Evolutionary conservation across 768 basidiomycete genomes (phyloP).

Genomic region (Scleroderma citrinum): DNA sequence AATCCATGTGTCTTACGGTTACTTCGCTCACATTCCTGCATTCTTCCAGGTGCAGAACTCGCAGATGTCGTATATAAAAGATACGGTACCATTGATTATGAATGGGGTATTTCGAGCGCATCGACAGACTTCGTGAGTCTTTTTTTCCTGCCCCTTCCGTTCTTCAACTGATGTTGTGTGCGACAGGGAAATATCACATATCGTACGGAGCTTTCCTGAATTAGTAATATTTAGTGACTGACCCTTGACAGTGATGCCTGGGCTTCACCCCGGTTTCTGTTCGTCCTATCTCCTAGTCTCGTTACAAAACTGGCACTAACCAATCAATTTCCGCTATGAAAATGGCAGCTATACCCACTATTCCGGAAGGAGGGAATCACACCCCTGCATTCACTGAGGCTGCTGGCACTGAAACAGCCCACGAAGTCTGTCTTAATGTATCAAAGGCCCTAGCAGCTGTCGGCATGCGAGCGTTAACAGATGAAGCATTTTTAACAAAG

Average conservation of each 20-base stretch:
- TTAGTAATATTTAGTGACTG: neutral
- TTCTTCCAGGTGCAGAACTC: constrained; percentile 60
- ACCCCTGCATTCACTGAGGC: constrained; percentile 62
- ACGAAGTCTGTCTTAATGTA: constrained; percentile 60
- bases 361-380: constrained; percentile 70
- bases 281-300: constrained; percentile 5
- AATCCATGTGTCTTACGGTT: neutral
- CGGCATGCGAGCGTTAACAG: constrained; percentile 64
- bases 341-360: constrained; percentile 65
- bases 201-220: constrained; percentile 33
- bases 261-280: constrained; percentile 66
- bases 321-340: neutral
- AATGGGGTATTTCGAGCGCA: constrained; percentile 61
- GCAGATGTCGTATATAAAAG: constrained; percentile 55
- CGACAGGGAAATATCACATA: constrained; percentile 56
- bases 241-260: constrained; percentile 44
- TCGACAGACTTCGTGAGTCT: constrained; percentile 77
- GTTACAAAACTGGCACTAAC: neutral
- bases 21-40: neutral
- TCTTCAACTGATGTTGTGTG: neutral
- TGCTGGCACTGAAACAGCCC: constrained; percentile 54
- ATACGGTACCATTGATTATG: constrained; percentile 58
- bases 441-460: constrained; percentile 67
- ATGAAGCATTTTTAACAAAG: constrained; percentile 55
- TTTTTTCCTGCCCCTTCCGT: neutral